Evolutionary conservation across 495 filamentous ascomycete genomes (phyloP), one percentile per base, ranked within the genome.

Genomic region (Copromyces sp.): DNA sequence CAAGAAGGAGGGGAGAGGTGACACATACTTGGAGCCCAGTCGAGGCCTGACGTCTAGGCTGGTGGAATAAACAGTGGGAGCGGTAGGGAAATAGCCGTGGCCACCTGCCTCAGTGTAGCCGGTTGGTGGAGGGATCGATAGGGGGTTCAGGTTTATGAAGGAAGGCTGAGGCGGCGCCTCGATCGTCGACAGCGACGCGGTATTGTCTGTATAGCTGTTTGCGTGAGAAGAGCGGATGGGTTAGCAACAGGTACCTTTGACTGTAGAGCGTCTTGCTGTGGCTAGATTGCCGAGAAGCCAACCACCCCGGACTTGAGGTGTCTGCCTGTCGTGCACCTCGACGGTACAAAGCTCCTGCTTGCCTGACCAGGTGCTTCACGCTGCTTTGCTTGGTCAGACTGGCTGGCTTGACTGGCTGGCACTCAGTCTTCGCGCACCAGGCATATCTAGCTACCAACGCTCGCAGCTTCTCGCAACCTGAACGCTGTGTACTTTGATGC

Each of bases 1-100:
- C 70, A 65, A 69, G 44, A 69, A 68, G 9, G 45, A 65, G 69
- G 32, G 29, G 73, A 73, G 69, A 65, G 73, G 80, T 76, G 76
- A 72, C 70, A 86, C 84, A 75, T 84, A 86, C 84, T 81, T 85
- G 74, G 83, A 84, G 78, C 81, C 81, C 77, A 86, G 82, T 80
- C 83, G 83, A 74, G 82, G 77, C 81, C 84, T 84, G 77, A 84
- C 82, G 80, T 86, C 84, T 65, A 86, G 78, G 68, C 80, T 74
- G 72, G 82, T 74, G 72, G 83, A 75, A 74, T 80, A 86, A 73
- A 83, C 73, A 73, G 82, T 83, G 75, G 84, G 80, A 72, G 81
- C 78, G 53, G 82, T 44, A 40, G 76, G 75, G 20, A 76, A 80
- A 74, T 84, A 86, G 74, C 84, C 85, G 71, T 81, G 78, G 70